Base-by-base conservation (phyloP, 805 yeast genomes). In the Candida dendrica region DNA sequence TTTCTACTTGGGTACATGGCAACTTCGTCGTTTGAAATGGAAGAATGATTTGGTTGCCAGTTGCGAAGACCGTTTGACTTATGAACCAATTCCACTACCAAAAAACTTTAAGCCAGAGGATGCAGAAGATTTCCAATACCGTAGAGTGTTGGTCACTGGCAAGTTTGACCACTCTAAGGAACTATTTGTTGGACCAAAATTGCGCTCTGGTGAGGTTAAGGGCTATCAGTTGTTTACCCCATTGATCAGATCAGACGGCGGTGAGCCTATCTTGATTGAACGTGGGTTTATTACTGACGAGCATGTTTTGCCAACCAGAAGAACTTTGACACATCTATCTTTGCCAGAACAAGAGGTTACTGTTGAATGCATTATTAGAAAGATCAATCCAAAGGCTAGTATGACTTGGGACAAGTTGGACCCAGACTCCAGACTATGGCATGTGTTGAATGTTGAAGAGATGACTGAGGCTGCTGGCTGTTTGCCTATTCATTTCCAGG, bases 1-100 rank as follows among this genome's bases (percentile, higher is more conserved):
- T 10, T 85, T 91, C 58, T 81, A 80, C 37, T 66, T 93, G 36
- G 98, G 98, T 2, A 75, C 89, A 42, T 93, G 98, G 98, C 98
- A 93, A 65, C 79, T 86, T 37, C 69, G 77, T 52, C 71, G 98
- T 49, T 65, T 93, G 39, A 71, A 76, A 46, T 93, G 98, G 98
- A 93, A 93, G 60, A 84, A 80, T 19, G 76, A 81, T 47, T 69
- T 93, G 47, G 84, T 93, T 46, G 82, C 95, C 3, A 74, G 75
- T 17, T 81, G 91, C 54, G 97, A 93, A 60, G 88, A 86, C 53
- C 68, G 90, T 48, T 65, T 93, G 51, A 79, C 90, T 0, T 75
- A 76, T 43, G 79, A 81, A 3, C 84, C 96, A 0, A 65, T 81
- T 18, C 81, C 81, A 5, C 63, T 91, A 27, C 97, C 97, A 0